These are phyloP conservation scores for Gossypium raimondii DNA, from an alignment of 345 rosid genomes.

Conservation along the genomic window DNA sequence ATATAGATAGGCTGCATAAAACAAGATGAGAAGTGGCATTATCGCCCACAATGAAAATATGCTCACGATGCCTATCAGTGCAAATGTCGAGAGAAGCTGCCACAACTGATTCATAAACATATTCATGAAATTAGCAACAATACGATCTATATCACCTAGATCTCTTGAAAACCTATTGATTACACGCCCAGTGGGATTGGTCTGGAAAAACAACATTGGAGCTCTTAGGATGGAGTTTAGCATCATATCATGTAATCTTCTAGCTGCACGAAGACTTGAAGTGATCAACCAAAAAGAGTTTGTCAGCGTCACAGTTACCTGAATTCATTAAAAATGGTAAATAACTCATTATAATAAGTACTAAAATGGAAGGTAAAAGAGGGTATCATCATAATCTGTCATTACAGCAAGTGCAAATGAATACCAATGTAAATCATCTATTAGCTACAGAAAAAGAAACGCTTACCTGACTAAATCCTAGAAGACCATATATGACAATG, in stretches of 20 bases:
- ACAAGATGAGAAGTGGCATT: slow-evolving; percentile 84
- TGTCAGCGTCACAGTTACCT: slow-evolving; percentile 69
- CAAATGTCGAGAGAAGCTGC: slow-evolving; percentile 89
- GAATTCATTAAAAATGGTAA: slow-evolving; percentile 22
- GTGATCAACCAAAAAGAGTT: slow-evolving; percentile 89
- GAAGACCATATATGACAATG: slow-evolving; percentile 55
- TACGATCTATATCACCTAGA: slow-evolving; percentile 82
- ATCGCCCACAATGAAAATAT: slow-evolving; percentile 88
- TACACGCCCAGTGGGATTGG: slow-evolving; percentile 86
- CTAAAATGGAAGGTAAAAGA: background rate
- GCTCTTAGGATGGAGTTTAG: slow-evolving; percentile 75
- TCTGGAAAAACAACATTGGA: slow-evolving; percentile 90
- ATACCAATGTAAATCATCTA: background rate
- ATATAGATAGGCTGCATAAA: slow-evolving; percentile 82
- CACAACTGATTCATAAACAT: slow-evolving; percentile 70
- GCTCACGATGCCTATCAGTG: slow-evolving; percentile 80
- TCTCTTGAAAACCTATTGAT: slow-evolving; percentile 95
- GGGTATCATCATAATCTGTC: background rate
- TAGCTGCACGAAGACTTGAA: slow-evolving; percentile 82
- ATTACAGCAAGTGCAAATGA: background rate
- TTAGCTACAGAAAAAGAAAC: slow-evolving; percentile 19
- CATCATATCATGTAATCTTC: slow-evolving; percentile 74
- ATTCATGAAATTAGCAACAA: slow-evolving; percentile 63
- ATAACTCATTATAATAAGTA: background rate
- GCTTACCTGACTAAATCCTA: slow-evolving; percentile 74